A percentile compares a stretch with the other conserved stretches of the same genome.
Conservation (phyloP, 495 filamentous ascomycete species). For the Aspergillus saccharolyticus region DNA sequence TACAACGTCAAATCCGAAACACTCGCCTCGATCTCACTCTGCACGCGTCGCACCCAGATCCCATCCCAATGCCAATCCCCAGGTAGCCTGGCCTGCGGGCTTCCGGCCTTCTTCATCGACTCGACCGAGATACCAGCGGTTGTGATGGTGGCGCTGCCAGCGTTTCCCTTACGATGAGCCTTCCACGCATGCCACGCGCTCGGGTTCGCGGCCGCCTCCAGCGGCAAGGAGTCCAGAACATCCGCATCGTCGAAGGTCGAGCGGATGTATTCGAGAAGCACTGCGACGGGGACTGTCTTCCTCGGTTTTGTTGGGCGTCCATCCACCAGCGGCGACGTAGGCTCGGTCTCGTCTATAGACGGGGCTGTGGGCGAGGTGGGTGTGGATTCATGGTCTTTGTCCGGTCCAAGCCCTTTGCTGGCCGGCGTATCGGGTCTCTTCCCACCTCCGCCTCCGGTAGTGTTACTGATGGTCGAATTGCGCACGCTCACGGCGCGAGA, state of each 20-base stretch:
- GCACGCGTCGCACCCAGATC: slow-evolving; percentile 82
- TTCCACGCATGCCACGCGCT: slow-evolving; percentile 91
- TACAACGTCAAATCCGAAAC: slow-evolving; percentile 71
- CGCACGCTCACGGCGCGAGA: slow-evolving; percentile 36
- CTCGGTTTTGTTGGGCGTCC: slow-evolving; percentile 18
- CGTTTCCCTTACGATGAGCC: slow-evolving; percentile 49
- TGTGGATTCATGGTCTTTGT: neutral
- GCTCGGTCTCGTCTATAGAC: slow-evolving; percentile 5
- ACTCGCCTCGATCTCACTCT: slow-evolving; percentile 68
- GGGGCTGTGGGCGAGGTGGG: slow-evolving; percentile 1
- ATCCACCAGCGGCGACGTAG: slow-evolving; percentile 16
- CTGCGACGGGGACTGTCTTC: slow-evolving; percentile 30
- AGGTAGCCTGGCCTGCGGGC: slow-evolving; percentile 50
- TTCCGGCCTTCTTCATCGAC: slow-evolving; percentile 24
- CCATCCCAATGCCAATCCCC: slow-evolving; percentile 96
- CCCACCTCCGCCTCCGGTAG: neutral
- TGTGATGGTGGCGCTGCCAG: no score
- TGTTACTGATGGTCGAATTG: slow-evolving; percentile 9
- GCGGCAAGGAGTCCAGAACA: slow-evolving; percentile 71
- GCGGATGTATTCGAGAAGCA: slow-evolving; percentile 71
- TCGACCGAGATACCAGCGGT: slow-evolving; percentile 6
- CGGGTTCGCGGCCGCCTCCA: slow-evolving; percentile 78
- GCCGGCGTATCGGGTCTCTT: neutral
- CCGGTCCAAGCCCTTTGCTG: neutral
- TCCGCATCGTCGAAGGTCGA: slow-evolving; percentile 71